Conservation (phyloP, 1,284 basidiomycete species). For the Melampsora abietis-canadensis region DNA sequence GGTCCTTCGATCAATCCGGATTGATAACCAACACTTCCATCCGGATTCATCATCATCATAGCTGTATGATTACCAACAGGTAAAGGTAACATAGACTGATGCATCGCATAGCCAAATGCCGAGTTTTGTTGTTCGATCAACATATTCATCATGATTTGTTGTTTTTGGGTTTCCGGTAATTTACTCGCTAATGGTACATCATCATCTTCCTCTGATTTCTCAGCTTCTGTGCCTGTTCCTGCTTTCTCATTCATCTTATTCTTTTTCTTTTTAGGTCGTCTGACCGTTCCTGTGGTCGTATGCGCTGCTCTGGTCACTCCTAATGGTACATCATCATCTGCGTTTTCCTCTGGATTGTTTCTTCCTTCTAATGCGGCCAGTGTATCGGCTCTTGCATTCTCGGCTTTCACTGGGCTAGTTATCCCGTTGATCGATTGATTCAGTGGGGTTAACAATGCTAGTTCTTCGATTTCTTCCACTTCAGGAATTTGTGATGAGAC, state of each 20-base stretch:
- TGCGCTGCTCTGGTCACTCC: constrained; percentile 38
- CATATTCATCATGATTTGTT: constrained; percentile 9
- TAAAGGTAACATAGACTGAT: not conserved
- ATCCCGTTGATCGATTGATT: not conserved
- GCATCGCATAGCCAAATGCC: not conserved
- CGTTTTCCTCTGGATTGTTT: constrained; percentile 18
- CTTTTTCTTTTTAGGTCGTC: constrained; percentile 22
- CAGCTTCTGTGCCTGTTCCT: not conserved
- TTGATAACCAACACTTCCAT: not conserved
- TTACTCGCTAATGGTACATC: not conserved
- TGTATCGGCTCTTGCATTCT: constrained; percentile 26
- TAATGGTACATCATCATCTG: constrained; percentile 40
- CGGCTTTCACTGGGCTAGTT: constrained; percentile 1
- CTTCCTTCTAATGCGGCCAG: constrained; percentile 37
- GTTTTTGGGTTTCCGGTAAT: not conserved
- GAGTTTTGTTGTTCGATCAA: constrained; percentile 7
- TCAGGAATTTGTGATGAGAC: not conserved
- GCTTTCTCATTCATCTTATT: not conserved
- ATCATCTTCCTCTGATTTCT: not conserved
- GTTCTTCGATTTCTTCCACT: not conserved
- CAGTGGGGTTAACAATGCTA: not conserved
- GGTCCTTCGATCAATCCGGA: not conserved
- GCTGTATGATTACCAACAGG: not conserved
- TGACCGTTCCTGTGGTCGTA: not conserved
- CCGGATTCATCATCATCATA: constrained; percentile 10